A percentile compares a stretch with the other conserved stretches of the same genome.
Evolutionary conservation across 257 asterid species (phyloP).

Genomic region (Buddleja alternifolia): DNA sequence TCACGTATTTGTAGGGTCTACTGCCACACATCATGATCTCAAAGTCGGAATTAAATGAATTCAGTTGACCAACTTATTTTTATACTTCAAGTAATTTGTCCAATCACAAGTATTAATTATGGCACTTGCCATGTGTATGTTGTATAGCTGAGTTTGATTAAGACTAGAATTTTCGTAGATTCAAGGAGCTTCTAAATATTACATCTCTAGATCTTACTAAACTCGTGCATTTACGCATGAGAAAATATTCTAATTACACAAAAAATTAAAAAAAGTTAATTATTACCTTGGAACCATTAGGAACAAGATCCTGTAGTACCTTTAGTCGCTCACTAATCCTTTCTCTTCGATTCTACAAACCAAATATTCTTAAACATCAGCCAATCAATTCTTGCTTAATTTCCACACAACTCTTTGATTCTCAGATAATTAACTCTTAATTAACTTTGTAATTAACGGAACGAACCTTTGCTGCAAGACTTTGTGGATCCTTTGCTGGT

Average conservation of each 20-base stretch:
- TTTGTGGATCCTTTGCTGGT: conserved; percentile 76
- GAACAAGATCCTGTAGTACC: conserved; percentile 83
- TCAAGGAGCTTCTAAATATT: no score
- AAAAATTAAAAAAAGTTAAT: neutral
- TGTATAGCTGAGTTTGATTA: no score
- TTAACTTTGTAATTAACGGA: neutral
- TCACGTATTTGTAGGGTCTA: no score
- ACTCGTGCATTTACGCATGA: neutral
- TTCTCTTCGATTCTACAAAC: conserved; percentile 78
- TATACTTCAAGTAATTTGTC: no score
- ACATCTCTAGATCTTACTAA: no score
- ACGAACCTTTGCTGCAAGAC: conserved; percentile 88
- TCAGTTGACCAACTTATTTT: no score
- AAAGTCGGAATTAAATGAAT: no score
- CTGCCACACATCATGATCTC: no score
- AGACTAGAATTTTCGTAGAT: no score
- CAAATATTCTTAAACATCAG: conserved; percentile 28
- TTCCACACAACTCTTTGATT: conserved; percentile 11
- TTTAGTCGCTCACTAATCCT: conserved; percentile 86
- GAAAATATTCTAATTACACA: no score
- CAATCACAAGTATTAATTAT: no score
- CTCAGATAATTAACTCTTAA: neutral
- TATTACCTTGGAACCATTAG: conserved; percentile 88
- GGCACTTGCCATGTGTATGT: no score
- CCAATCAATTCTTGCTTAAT: conserved; percentile 13